phyloP scores from a whole-genome alignment of 176 grass and related monocot genomes.

The Bonia amplexicaulis region DNA sequence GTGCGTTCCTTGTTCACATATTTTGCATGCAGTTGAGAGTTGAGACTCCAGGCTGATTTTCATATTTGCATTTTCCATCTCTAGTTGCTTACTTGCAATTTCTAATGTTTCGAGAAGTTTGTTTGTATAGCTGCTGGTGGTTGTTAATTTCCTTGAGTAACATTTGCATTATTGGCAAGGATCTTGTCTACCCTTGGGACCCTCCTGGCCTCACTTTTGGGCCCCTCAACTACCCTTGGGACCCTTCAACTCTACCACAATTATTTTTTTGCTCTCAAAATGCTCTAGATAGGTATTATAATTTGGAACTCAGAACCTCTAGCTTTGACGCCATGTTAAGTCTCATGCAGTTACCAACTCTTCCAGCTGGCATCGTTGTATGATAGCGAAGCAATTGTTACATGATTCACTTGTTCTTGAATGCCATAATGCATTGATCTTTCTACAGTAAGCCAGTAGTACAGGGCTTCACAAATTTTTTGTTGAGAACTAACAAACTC shows the following conservation, averaged over 20 bases:
- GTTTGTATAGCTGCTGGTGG: not conserved
- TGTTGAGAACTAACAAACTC: not conserved
- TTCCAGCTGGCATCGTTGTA: not conserved
- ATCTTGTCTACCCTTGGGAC: not conserved
- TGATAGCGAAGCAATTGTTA: not conserved
- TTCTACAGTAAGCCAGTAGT: not conserved
- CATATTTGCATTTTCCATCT: constrained; percentile 8
- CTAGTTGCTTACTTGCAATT: not conserved
- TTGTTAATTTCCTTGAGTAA: not conserved
- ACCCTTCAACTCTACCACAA: not conserved
- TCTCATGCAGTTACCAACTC: not conserved
- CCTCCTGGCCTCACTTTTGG: not conserved
- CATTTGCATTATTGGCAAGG: not conserved
- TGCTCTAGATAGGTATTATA: not conserved
- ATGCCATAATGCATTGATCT: not conserved
- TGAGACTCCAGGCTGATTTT: not conserved
- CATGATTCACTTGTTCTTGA: not conserved
- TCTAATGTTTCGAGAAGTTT: not conserved
- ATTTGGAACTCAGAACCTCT: not conserved
- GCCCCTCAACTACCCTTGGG: not conserved
- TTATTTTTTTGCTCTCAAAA: not conserved
- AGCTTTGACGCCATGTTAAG: not conserved
- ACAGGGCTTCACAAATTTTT: not conserved
- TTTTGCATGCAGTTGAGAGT: constrained; percentile 2
- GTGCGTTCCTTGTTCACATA: constrained; percentile 37